phyloP scores from a whole-genome alignment of 2,329 filamentous ascomycete genomes.

The Beauveria sp. region DNA sequence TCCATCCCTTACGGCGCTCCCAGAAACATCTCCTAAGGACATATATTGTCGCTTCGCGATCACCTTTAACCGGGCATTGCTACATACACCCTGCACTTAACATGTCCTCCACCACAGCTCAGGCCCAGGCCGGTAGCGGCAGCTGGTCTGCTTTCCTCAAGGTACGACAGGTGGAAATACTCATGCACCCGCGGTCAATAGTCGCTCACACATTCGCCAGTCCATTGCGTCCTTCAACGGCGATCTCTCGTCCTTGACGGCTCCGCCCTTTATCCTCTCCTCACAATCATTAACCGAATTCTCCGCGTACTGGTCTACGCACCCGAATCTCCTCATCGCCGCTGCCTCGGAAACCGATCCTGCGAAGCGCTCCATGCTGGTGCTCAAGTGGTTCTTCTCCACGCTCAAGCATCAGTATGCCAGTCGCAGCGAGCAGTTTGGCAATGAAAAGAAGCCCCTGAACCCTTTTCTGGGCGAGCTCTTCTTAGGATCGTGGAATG shows the following conservation, averaged over 20 bases:
- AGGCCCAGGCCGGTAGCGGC: conserved; percentile 31
- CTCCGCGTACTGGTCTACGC: conserved; percentile 76
- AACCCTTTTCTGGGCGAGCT: conserved; percentile 95
- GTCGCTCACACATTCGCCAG: conserved; percentile 23
- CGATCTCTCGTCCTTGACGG: conserved; percentile 72
- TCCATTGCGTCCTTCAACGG: conserved; percentile 78
- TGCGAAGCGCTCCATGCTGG: conserved; percentile 72
- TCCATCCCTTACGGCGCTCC: background rate
- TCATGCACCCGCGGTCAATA: conserved; percentile 1
- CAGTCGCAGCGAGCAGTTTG: conserved; percentile 66
- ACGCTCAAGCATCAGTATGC: conserved; percentile 83
- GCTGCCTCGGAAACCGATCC: conserved; percentile 73
- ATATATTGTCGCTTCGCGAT: background rate
- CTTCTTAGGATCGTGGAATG: conserved; percentile 85
- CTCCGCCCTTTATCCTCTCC: conserved; percentile 75
- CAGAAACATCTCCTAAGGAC: background rate
- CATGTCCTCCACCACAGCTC: conserved; percentile 20
- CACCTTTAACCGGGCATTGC: background rate
- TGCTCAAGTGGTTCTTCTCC: conserved; percentile 94
- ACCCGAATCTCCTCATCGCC: conserved; percentile 70
- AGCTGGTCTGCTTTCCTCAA: conserved; percentile 47
- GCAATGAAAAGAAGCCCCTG: conserved; percentile 94
- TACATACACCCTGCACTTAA: background rate
- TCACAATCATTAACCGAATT: conserved; percentile 73
- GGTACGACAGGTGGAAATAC: conserved; percentile 23